Base-by-base conservation (phyloP, 441 rosid species). In the Erodium moschatum region DNA sequence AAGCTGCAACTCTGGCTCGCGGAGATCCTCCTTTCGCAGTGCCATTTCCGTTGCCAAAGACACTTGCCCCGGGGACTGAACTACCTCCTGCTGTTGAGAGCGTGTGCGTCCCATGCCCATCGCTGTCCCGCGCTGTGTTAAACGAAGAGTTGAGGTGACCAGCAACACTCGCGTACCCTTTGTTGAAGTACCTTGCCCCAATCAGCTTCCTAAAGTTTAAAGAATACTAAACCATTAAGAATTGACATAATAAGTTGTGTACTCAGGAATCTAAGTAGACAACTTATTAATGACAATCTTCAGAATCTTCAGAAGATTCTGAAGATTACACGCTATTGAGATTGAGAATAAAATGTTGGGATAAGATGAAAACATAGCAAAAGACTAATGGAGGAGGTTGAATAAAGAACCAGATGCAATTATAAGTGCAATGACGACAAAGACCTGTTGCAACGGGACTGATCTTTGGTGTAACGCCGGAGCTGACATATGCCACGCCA, bases 31-130 rank as follows among this genome's bases (percentile, higher is more conserved):
- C 80, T 72, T 75, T 74, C 0, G 81, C 85, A 0, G 81, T 72
- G 11, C 81, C 79, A 1, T 73, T 74, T 1, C 77, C 79, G 19
- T 31, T 0, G 0, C 81, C 78, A 8, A 72, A 79, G 40, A 85
- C 71, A 65, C 24, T 82, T 20, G 79, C 89, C n/a, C 73, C 75
- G 0, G 65, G 67, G 20, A 85, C 93, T 29, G 78, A 86, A 56
- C 40, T 79, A 2, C 90, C 93, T 0, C 72, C 90, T 0, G 89
- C 90, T 2, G 90, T 87, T 2, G 93, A 86, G 13, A 88, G 72
- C 2, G 89, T 86, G 68, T 85, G 93, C 0, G 87, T 15, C n/a
- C 90, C 89, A 38, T 87, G 90, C 15, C 94, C 91, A 0, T 54
- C 58, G 0, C 2, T 8, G 80, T 86, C 90, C 12, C 86, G 65